Conservation (phyloP, 257 asterid genomes). For the Lavandula angustifolia region DNA sequence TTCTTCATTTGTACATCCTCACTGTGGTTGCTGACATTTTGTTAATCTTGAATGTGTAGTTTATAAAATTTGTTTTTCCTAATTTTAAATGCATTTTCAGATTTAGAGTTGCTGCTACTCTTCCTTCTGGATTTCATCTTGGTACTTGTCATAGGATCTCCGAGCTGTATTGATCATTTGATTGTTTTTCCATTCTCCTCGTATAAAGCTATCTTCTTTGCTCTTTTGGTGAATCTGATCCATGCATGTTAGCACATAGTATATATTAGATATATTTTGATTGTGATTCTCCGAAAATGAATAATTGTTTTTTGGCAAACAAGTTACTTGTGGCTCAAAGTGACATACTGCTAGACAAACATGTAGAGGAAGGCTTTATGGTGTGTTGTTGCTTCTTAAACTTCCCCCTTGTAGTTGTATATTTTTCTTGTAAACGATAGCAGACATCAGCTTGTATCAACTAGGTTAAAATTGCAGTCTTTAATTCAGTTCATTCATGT, state of each 20-base stretch:
- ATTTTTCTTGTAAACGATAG: not conserved
- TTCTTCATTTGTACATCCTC: conserved; percentile 16
- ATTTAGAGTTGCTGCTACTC: too few relatives aligned
- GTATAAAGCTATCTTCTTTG: too few relatives aligned
- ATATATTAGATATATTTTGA: not conserved
- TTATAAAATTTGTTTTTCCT: not conserved
- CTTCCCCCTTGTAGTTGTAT: not conserved
- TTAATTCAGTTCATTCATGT: conserved; percentile 3
- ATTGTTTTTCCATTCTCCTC: too few relatives aligned
- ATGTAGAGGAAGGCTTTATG: not conserved
- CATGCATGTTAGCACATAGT: not conserved
- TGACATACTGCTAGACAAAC: not conserved
- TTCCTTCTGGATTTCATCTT: too few relatives aligned
- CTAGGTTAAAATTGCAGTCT: not conserved
- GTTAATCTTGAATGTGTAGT: not conserved
- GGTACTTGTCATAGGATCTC: too few relatives aligned
- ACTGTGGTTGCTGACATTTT: conserved; percentile 5
- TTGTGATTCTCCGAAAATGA: not conserved
- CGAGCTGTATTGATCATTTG: too few relatives aligned
- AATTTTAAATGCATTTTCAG: too few relatives aligned
- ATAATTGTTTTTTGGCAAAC: not conserved
- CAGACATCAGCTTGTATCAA: not conserved
- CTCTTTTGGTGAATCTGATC: not conserved
- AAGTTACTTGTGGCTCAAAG: not conserved
- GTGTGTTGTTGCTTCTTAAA: not conserved